Percentiles rank a stretch among this genome's conserved stretches.
phyloP scores from a whole-genome alignment of 2,329 filamentous ascomycete genomes.

The Ascochyta clinopodiicola region DNA sequence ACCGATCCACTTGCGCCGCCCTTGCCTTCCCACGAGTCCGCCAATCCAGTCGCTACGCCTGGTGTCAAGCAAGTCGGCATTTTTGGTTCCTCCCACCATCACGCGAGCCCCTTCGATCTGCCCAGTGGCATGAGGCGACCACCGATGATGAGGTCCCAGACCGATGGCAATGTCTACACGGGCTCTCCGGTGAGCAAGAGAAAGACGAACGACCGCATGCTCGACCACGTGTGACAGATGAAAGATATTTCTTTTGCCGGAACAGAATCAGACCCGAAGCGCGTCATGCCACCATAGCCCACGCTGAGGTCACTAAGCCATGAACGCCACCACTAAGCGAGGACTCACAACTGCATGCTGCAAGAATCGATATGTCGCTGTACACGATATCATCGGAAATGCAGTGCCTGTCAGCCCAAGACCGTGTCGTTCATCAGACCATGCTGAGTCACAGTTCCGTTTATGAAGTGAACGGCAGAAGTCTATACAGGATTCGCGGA shows the following conservation, averaged over 20 bases:
- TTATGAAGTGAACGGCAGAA: too few species aligned
- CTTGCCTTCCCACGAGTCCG: slow-evolving; percentile 15
- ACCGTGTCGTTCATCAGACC: too few species aligned
- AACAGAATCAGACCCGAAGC: too few species aligned
- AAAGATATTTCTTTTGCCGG: neutral
- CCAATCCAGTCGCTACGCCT: slow-evolving; percentile 37
- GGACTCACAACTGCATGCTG: too few species aligned
- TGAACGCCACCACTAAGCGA: too few species aligned
- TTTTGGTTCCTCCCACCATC: slow-evolving; percentile 29
- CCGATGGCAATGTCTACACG: slow-evolving; percentile 24
- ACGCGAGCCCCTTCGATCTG: slow-evolving; percentile 43
- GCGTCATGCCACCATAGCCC: too few species aligned
- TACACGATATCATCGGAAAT: too few species aligned
- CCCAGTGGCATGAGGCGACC: slow-evolving; percentile 34
- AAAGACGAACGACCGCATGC: slow-evolving; percentile 5
- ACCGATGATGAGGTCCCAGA: slow-evolving; percentile 23
- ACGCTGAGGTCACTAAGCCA: too few species aligned
- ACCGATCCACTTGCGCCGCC: slow-evolving; percentile 50
- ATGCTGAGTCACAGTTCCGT: too few species aligned
- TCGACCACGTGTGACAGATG: neutral
- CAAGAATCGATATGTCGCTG: too few species aligned
- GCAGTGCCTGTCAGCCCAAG: too few species aligned
- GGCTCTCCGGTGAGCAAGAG: slow-evolving; percentile 36
- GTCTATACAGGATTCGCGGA: too few species aligned
- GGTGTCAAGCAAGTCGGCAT: slow-evolving; percentile 29